Base-by-base conservation (phyloP, 495 filamentous ascomycete genomes). In the Neurospora africana region DNA sequence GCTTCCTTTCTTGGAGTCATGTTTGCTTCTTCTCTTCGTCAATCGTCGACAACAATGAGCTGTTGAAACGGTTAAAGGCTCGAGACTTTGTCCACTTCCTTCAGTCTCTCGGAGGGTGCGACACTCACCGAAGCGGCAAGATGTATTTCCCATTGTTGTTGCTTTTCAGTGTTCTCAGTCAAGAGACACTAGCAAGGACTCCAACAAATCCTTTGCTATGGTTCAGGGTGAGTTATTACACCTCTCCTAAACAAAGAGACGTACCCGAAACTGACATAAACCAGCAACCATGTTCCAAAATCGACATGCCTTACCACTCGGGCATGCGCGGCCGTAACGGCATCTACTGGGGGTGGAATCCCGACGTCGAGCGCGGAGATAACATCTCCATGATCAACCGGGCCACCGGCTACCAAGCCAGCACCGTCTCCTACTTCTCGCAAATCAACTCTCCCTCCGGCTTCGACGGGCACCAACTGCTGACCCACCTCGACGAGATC, bases 321-420 rank as follows among this genome's bases (percentile, higher is more conserved):
- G 68, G 68, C n/a, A 21, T 72, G 71, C 38, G 33, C 44, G 71
- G 71, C 17, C 23, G 47, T 11, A 72, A 72, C 68, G 71, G 71
- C 30, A 38, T 72, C 40, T 72, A 69, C 68, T 72, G 71, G 71
- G 71, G 71, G 4, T 72, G 65, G 67, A 72, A 72, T 8, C 71
- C 71, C 13, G 71, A 72, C 21, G 11, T 58, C n/a, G 41, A 58
- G 19, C 27, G 15, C 5, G 67, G 71, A 23, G 67, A 36, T 36
- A 70, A 41, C 21, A 72, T 72, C 36, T 30, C 61, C 17, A 67
- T n/a, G 17, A 70, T 72, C 68, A 72, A 72, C 37, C 21, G 23
- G 38, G 30, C n/a, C 4, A 70, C 71, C 6, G 41, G 68, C 9
- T 13, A 40, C n/a, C 69, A 40, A 2, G 69, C 47, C n/a, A 72